Evolutionary conservation across 1,284 basidiomycete species (phyloP).

Genomic region (Sanghuangporus weigelae): DNA sequence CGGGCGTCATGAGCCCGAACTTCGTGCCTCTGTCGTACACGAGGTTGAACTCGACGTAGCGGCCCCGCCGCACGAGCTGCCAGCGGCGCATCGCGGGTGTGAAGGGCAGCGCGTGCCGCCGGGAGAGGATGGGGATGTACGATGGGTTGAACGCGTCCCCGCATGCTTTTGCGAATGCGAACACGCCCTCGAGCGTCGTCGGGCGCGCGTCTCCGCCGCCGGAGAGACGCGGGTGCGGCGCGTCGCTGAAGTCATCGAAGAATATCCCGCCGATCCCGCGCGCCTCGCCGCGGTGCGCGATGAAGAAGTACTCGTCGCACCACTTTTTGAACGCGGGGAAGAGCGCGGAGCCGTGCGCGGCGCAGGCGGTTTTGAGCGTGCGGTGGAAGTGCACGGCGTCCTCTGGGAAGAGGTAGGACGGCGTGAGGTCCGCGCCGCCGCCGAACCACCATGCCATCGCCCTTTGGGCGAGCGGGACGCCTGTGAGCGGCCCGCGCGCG

Average conservation of each 20-base stretch:
- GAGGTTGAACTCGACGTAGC: slow-evolving; percentile 94
- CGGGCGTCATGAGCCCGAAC: slow-evolving; percentile 88
- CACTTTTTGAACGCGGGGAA: slow-evolving; percentile 88
- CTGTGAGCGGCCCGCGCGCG: slow-evolving; percentile 1
- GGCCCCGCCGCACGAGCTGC: slow-evolving; percentile 85
- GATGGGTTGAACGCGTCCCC: slow-evolving; percentile 83
- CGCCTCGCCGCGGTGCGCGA: slow-evolving; percentile 87
- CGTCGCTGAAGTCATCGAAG: slow-evolving; percentile 83
- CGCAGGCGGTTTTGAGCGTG: slow-evolving; percentile 75
- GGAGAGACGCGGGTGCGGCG: slow-evolving; percentile 51
- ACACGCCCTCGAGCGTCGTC: slow-evolving; percentile 60
- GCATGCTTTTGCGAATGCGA: slow-evolving; percentile 65
- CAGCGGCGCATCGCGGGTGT: slow-evolving; percentile 73
- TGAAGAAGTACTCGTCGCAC: slow-evolving; percentile 97
- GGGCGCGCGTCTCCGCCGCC: slow-evolving; percentile 43
- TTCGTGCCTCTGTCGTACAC: slow-evolving; percentile 84
- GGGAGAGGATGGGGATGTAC: slow-evolving; percentile 79
- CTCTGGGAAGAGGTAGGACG: slow-evolving; percentile 86
- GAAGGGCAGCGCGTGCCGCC: slow-evolving; percentile 48
- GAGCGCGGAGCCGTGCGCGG: slow-evolving; percentile 63
- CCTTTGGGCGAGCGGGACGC: slow-evolving; percentile 9
- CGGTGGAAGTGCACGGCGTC: slow-evolving; percentile 88
- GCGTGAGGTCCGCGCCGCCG: slow-evolving; percentile 94
- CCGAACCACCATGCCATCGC: slow-evolving; percentile 96
- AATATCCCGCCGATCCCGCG: slow-evolving; percentile 95